Percentiles rank a stretch among this genome's conserved stretches.
These are phyloP conservation scores for Gossypium lobatum DNA, from an alignment of 441 rosid genomes.

Conservation along the genomic window DNA sequence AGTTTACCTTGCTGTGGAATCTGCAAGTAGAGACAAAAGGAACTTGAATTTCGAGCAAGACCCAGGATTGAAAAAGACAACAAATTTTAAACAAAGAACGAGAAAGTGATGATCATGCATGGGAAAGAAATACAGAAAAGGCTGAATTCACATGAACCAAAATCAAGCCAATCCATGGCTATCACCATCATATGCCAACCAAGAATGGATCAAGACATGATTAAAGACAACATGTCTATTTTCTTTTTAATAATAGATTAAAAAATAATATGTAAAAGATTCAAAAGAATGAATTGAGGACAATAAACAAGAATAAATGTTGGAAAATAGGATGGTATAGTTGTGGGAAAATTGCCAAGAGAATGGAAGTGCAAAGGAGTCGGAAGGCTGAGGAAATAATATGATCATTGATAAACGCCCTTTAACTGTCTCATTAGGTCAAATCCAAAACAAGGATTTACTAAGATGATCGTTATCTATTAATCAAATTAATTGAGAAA, in stretches of 20 bases:
- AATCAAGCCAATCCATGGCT: conserved; percentile 18
- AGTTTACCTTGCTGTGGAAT: conserved; percentile 21
- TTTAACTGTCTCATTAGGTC: neutral
- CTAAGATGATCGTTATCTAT: no score
- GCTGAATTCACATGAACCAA: conserved; percentile 22
- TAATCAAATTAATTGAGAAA: no score
- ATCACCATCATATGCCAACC: conserved; percentile 18
- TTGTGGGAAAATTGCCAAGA: neutral
- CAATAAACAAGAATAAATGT: neutral
- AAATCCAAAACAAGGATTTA: neutral
- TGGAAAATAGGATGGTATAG: neutral
- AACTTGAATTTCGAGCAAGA: conserved; percentile 13
- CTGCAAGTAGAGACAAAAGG: conserved; percentile 3
- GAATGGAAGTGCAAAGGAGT: conserved; percentile 4
- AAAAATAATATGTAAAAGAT: neutral
- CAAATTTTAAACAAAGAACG: neutral
- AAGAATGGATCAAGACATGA: neutral
- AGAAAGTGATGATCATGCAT: conserved; percentile 13
- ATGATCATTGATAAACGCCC: neutral
- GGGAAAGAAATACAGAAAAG: conserved; percentile 12
- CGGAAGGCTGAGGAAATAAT: neutral
- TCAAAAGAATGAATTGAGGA: neutral
- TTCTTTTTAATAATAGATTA: neutral
- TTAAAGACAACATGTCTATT: neutral
- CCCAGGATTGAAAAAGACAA: conserved; percentile 8